Evolutionary conservation across 225 moss, liverwort and hornwort genomes (phyloP), one percentile per base, ranked within the genome.

Genomic region (Pseudisothecium myosuroides): DNA sequence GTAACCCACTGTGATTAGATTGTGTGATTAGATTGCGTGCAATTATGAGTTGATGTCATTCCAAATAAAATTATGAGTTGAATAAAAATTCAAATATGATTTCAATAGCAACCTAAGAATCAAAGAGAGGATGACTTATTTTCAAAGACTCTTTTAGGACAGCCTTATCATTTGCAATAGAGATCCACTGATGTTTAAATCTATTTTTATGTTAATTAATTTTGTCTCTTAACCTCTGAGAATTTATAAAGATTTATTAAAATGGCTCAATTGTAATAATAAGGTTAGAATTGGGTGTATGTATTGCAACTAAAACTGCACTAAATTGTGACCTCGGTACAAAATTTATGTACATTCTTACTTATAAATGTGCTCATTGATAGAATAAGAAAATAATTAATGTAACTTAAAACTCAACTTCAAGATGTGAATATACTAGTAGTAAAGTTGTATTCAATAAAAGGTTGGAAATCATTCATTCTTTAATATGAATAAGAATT

Each of bases 251-350:
- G 23, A 23, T 77, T 54, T 0, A 2, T 9, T 14, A 36, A 8
- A 76, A 76, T 22, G 14, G 5, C 1, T 52, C 22, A 76, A 22
- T 76, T 36, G 22, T 23, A 36, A 23, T 55, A 23, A 24, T 24
- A 37, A 24, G 23, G 12, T 54, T 52, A 23, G 14, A 22, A 36
- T 37, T 54, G 37, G 3, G 2, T 36, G 22, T 5, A 22, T 36
- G 2, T 11, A 34, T 23, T 37, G 24, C 37, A 24, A 36, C 1
- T 9, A 24, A 41, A 50, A 20, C 13, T 1, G 37, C 1, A 9
- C 4, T 1, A 1, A 54, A 54, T 23, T 23, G 3, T 54, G 6
- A 37, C 24, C 16, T 37, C 24, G 1, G 15, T 37, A 1, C 0
- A 37, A 1, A 54, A 36, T 15, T 77, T 24, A 6, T 10, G 1